Base-by-base conservation (phyloP, 129 eudicot species). In the Flaveria ramosissima region DNA sequence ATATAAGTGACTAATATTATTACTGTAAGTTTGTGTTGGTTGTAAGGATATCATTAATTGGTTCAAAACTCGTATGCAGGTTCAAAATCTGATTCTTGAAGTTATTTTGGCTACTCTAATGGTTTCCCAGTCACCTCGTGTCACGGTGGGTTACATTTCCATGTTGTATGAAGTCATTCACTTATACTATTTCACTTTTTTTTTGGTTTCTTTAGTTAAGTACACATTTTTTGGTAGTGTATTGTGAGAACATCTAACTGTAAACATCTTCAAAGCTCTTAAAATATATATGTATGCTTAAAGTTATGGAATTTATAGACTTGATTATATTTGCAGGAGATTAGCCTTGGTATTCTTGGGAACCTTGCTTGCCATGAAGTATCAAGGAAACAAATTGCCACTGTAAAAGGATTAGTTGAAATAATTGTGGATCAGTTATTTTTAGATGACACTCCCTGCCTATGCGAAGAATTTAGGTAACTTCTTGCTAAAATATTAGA, bases 341-440 rank as follows among this genome's bases (percentile, higher is more conserved):
- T 95, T 73, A 83, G 92, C 80, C 96, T 95, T 78, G 99, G 99
- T 65, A 91, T 95, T 47, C 70, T 91, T 19, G 99, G 99, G 59
- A 95, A 95, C 74, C 89, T 95, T 78, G 97, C 94, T 82, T 95
- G 99, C 87, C 94, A 91, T 86, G 97, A 91, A 62, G 84, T 59
- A 55, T 68, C 86, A 52, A 81, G 78, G 69, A 89, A 85, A 64
- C 59, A 78, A 46, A 88, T 95, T 77, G 83, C 79, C 55, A 74
- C 81, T 50, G 84, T 83, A 67, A 82, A 87, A 78, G 90, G 90
- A 75, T 60, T 95, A 83, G 76, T 88, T 64, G 92, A 84, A 80
- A 27, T 73, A 74, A 77, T 91, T n/a, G 85, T 91, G 82, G 87
- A 89, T 74, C 90, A 95, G 57, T 79, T 95, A 73, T 85, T 91